Evolutionary conservation across 1,284 basidiomycete species (phyloP), one percentile per base, ranked within the genome.

Genomic region (Irpex lacteus): DNA sequence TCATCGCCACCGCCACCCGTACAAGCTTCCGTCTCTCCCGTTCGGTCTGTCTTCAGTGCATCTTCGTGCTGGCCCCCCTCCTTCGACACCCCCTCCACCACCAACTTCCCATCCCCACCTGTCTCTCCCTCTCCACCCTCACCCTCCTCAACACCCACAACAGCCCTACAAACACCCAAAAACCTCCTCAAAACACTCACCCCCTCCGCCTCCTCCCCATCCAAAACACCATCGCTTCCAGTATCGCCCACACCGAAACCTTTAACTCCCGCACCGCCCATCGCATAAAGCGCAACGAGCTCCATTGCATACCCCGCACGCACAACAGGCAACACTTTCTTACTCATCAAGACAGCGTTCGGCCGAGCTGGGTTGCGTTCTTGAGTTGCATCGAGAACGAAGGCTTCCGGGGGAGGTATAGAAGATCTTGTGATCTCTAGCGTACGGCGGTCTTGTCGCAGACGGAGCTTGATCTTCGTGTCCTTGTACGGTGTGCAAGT

Each of bases 361-460:
- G n/a, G n/a, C n/a, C n/a, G n/a, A n/a, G n/a, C n/a, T n/a, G n/a
- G 32, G 1, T 34, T 34, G 32, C 6, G 32, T 6, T 34, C n/a
- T 47, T 36, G 37, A 59, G 44, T 8, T n/a, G n/a, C n/a, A n/a
- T n/a, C n/a, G n/a, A n/a, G n/a, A n/a, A n/a, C n/a, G n/a, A n/a
- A n/a, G n/a, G n/a, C n/a, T n/a, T 18, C 11, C 7, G 13, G 52
- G 34, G 65, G 40, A 55, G 11, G 72, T 67, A 5, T 76, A 50
- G 66, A 76, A 77, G 55, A 76, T 74, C 11, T 81, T 78, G 40
- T 47, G 15, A 85, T 72, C 65, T 85, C 82, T 18, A 85, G 59
- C 8, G 74, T 74, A 19, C 72, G 71, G 36, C 66, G 70, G 55
- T 76, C 74, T 55, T 81, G 77, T 5, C 76, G 80, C 50, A 83